Evolutionary conservation across 352 stramenopile species (phyloP).

Genomic region (Pythium pyrilobum): DNA sequence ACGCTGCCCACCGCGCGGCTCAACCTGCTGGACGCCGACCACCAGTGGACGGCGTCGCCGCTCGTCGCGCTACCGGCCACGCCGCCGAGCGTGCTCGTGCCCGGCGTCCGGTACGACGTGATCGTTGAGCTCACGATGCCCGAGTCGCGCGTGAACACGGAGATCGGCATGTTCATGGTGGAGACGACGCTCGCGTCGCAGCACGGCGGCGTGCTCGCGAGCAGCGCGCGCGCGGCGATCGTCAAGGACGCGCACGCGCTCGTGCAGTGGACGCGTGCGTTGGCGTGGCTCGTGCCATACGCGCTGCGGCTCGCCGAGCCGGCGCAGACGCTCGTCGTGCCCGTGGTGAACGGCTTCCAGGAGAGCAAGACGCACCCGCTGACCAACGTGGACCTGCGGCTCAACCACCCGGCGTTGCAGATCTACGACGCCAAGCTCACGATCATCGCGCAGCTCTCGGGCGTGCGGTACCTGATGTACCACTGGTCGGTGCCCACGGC

Average conservation of each 20-base stretch:
- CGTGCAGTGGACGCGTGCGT: conserved; percentile 43
- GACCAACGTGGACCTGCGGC: conserved; percentile 36
- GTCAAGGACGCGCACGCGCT: conserved; percentile 56
- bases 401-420: conserved; percentile 71
- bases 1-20: conserved; percentile 49
- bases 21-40: conserved; percentile 43
- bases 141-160: conserved; percentile 51
- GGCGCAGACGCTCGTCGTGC: conserved; percentile 42
- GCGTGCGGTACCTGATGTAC: conserved; percentile 84
- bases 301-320: conserved; percentile 50
- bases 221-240: conserved; percentile 52
- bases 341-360: conserved; percentile 62
- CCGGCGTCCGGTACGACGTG: conserved; percentile 74
- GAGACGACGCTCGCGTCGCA: conserved; percentile 33
- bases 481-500: conserved; percentile 75
- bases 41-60: conserved; percentile 52
- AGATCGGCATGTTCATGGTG: conserved; percentile 80
- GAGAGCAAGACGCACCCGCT: conserved; percentile 53
- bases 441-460: conserved; percentile 76
- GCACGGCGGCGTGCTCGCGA: conserved; percentile 28
- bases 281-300: conserved; percentile 48
- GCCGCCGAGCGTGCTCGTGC: conserved; percentile 35
- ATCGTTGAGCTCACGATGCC: conserved; percentile 68
- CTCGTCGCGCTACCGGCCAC: conserved; percentile 16
- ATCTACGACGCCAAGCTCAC: conserved; percentile 70